Base-by-base conservation (phyloP, 108 stramenopile genomes). In the Discostella pseudostelligera region DNA sequence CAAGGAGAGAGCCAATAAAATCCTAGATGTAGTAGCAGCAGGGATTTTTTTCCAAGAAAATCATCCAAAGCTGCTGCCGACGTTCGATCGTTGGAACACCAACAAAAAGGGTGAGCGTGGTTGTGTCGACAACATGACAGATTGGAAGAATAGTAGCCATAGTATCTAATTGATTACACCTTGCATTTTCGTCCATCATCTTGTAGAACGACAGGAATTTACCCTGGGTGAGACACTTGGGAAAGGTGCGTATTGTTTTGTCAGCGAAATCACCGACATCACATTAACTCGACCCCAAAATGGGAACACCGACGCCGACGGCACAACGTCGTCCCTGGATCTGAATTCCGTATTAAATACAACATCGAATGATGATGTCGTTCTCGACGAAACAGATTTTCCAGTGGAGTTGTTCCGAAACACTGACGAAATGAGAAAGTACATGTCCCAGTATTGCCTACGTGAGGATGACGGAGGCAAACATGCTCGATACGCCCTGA, bases 231-330 rank as follows among this genome's bases (percentile, higher is more conserved):
- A 84, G 11, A 70, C 85, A 17, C 68, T 92, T 8, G 90, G 90
- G 0, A 42, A 57, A 3, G 90, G 90, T 22, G 86, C 87, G 4
- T 92, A 88, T 67, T 87, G 87, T 49, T 78, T 87, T 35, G 90
- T 92, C 19, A 87, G 65, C 17, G 90, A 92, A 80, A 70, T 92
- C 49, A 28, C 20, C 17, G 39, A 57, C 28, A 78, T 92, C 10
- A 66, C 59, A 8, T 56, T 92, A 70, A 73, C 83, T n/a, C 74
- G 83, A 16, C 43, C 71, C 16, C 24, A 66, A 2, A 51, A 71
- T 35, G 74, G 69, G 14, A 66, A 50, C 22, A 12, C 6, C 19
- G 22, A 50, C 22, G 22, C 6, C 19, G 22, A 50, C 1, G 22
- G 5, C 21, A 7, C 22, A 50, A 20, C 22, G 3, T 8, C 28